Evolutionary conservation across 805 yeast genomes (phyloP).

Genomic region (Saccharomycopsis olivae): DNA sequence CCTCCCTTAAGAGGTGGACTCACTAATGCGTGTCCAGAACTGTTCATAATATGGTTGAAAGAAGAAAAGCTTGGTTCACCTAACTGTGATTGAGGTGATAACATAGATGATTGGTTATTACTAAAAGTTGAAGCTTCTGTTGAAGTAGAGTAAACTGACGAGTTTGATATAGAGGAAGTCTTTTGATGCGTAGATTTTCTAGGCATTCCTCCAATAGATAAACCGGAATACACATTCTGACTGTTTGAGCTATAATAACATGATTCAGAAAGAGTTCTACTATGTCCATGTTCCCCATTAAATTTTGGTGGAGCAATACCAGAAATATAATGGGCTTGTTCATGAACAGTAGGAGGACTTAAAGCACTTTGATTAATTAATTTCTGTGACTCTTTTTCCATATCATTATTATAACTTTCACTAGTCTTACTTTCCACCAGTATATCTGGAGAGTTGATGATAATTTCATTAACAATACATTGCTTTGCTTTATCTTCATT

Average conservation of each 20-base stretch:
- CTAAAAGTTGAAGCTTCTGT: constrained; percentile 7
- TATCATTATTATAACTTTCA: too few relatives aligned
- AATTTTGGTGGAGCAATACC: constrained; percentile 7
- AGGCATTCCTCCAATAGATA: background rate
- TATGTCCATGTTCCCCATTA: constrained; percentile 1
- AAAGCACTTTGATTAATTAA: background rate
- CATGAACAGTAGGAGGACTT: background rate
- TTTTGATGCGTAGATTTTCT: constrained; percentile 2
- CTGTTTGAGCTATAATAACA: too few relatives aligned
- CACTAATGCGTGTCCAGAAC: background rate
- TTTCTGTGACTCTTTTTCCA: background rate
- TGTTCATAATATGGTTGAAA: background rate
- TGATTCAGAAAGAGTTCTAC: constrained; percentile 2
- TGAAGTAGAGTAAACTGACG: constrained; percentile 6
- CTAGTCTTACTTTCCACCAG: too few relatives aligned
- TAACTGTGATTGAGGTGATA: constrained; percentile 8
- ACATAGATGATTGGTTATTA: background rate
- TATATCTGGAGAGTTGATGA: background rate
- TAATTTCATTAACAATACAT: background rate
- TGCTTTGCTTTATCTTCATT: too few relatives aligned
- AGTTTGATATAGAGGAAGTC: constrained; percentile 2
- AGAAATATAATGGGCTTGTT: constrained; percentile 5
- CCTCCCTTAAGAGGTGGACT: constrained; percentile 1
- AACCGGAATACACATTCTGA: too few relatives aligned
- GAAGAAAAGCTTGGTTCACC: background rate